Evolutionary conservation across 106 monocot genomes (phyloP).

Genomic region (Platanthera guangdongensis): DNA sequence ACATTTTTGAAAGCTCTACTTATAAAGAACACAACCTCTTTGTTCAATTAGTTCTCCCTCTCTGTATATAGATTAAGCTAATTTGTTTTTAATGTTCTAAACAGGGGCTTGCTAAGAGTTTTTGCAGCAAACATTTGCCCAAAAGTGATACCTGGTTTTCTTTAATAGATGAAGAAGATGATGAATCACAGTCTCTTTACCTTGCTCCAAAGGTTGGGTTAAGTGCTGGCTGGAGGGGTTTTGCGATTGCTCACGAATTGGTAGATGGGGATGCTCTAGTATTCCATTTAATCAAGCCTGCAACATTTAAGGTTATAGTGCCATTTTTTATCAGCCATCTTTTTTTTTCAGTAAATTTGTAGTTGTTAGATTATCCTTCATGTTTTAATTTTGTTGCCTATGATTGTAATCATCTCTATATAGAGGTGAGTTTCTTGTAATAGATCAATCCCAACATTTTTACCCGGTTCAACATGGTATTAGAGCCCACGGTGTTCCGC

Average conservation of each 20-base stretch:
- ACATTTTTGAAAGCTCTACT: too few relatives aligned
- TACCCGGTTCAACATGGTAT: too few relatives aligned
- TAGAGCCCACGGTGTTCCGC: too few relatives aligned
- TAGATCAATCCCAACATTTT: too few relatives aligned
- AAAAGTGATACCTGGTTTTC: conserved; percentile 26
- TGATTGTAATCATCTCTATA: too few relatives aligned
- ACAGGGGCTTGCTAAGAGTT: conserved; percentile 57
- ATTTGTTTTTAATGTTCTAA: background rate
- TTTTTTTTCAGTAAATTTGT: background rate
- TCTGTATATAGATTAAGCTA: background rate
- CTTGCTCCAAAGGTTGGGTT: conserved; percentile 47
- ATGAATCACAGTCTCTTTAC: conserved; percentile 38
- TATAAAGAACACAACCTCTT: background rate
- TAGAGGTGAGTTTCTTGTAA: too few relatives aligned
- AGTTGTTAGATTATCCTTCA: too few relatives aligned
- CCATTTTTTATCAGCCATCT: background rate
- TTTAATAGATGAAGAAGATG: conserved; percentile 49
- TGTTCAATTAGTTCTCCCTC: background rate
- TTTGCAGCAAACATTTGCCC: conserved; percentile 50
- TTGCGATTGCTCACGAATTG: conserved; percentile 54
- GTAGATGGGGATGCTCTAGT: conserved; percentile 73
- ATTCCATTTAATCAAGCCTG: conserved; percentile 47
- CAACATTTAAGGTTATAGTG: conserved; percentile 51
- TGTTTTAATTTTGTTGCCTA: too few relatives aligned
- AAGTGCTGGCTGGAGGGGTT: conserved; percentile 78